Conservation (phyloP, 2,329 filamentous ascomycete genomes). For the Fusarium udum region DNA sequence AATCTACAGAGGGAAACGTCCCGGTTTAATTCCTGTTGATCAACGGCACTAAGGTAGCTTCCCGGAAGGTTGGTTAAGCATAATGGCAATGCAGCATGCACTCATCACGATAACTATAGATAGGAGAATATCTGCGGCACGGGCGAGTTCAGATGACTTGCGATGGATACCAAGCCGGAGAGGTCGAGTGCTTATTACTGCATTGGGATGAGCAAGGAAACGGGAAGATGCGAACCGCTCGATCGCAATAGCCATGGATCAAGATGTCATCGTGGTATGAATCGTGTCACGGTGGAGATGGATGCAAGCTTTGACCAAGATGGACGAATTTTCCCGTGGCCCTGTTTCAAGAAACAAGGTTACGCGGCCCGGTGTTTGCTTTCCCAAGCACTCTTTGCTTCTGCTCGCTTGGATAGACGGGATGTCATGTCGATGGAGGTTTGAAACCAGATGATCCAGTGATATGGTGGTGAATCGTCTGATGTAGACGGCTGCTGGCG, state of each 20-base stretch:
- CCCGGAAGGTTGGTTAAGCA: neutral
- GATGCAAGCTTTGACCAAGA: neutral
- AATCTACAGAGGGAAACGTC: neutral
- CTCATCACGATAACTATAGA: neutral
- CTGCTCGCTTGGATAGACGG: neutral
- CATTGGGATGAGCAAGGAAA: neutral
- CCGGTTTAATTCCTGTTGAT: constrained; percentile 3
- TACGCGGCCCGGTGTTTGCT: constrained; percentile 9
- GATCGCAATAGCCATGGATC: constrained; percentile 8
- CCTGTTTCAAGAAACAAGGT: constrained; percentile 7
- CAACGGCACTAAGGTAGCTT: neutral
- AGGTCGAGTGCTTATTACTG: neutral
- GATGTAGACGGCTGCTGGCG: neutral
- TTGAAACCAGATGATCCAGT: neutral
- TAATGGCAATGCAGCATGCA: neutral
- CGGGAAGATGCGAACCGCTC: neutral
- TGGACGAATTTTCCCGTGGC: constrained; percentile 9
- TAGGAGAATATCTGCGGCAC: neutral
- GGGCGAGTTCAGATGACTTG: neutral
- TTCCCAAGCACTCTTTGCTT: neutral
- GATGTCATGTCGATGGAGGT: neutral
- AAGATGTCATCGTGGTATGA: neutral
- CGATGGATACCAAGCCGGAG: neutral
- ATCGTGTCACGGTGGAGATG: neutral
- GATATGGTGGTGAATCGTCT: neutral